Evolutionary conservation across 148 eudicot species (phyloP), one percentile per base, ranked within the genome.

Genomic region (Rhododendron henanense): DNA sequence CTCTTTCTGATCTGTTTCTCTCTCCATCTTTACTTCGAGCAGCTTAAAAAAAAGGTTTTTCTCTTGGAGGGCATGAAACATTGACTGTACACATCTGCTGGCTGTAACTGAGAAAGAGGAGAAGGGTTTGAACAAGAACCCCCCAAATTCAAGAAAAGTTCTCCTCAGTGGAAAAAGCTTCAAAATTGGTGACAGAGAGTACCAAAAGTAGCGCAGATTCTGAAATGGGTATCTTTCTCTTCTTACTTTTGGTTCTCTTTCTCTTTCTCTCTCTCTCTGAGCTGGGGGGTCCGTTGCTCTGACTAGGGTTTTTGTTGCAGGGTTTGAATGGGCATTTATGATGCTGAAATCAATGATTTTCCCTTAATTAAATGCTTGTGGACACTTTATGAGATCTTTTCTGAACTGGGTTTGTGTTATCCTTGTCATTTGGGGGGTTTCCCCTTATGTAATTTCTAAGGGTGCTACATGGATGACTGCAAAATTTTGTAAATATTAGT

Each of bases 141-240:
- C 81, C 90, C 85, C 85, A 87, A 90, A 85, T 89, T 92, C 88
- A 83, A 80, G 85, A 71, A 93, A 89, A 85, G 84, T 81, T 83
- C 82, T 84, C 81, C 19, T 80, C 77, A 78, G 90, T 79, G 69
- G 41, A 91, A 93, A 55, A 88, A 84, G 89, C 89, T 86, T 89
- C 84, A 48, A 74, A 85, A 89, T 90, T 86, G 87, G 85, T 88
- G 88, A 80, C 91, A 89, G 90, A 89, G 89, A 87, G 85, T 77
- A 87, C 89, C 90, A 88, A 89, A 91, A 90, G 92, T 88, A 78
- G 92, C 88, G 85, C 90, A 87, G 85, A 93, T 87, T 92, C 93
- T 92, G 85, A 89, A 93, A 85, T 88, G 92, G 95, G 95, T 96
- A 92, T 91, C 92, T 93, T 88, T 96, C 83, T 89, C 74, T 88